A percentile compares a stretch with the other conserved stretches of the same genome.
These are phyloP conservation scores for Yarrowia galli DNA, from an alignment of 1,139 yeast species.

Conservation along the genomic window DNA sequence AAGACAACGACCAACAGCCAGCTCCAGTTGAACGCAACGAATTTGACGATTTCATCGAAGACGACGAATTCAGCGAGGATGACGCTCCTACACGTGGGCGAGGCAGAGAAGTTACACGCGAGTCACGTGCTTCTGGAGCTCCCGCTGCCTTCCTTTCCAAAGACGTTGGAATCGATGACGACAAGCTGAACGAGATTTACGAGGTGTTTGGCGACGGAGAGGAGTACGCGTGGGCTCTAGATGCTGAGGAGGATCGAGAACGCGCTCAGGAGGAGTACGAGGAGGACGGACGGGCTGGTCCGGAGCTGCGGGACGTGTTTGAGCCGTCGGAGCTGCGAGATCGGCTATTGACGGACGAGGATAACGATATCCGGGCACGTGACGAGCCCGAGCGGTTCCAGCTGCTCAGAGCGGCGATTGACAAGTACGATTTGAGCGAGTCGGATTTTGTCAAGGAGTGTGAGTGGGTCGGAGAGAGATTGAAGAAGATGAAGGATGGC, in stretches of 20 bases:
- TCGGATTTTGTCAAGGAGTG: constrained; percentile 76
- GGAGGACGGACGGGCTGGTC: constrained; percentile 60
- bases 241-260: constrained; percentile 57
- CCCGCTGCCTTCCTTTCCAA: constrained; percentile 59
- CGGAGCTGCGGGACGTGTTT: constrained; percentile 81
- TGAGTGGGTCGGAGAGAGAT: constrained; percentile 71
- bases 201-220: constrained; percentile 98
- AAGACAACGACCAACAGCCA: constrained; percentile 53
- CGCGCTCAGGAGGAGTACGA: constrained; percentile 57
- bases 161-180: constrained; percentile 84
- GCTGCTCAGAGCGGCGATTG: constrained; percentile 65
- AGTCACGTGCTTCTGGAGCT: constrained; percentile 28
- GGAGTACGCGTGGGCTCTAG: constrained; percentile 98
- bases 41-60: constrained; percentile 96
- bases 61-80: constrained; percentile 93
- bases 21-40: constrained; percentile 63
- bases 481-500: constrained; percentile 47
- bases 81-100: constrained; percentile 57
- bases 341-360: constrained; percentile 90
- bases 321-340: constrained; percentile 93
- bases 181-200: constrained; percentile 87
- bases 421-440: constrained; percentile 66
- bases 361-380: constrained; percentile 81
- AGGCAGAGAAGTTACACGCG: constrained; percentile 49
- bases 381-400: constrained; percentile 96